phyloP scores from a whole-genome alignment of 371 early-diverging fungal species.

The Mucor plumbeus region DNA sequence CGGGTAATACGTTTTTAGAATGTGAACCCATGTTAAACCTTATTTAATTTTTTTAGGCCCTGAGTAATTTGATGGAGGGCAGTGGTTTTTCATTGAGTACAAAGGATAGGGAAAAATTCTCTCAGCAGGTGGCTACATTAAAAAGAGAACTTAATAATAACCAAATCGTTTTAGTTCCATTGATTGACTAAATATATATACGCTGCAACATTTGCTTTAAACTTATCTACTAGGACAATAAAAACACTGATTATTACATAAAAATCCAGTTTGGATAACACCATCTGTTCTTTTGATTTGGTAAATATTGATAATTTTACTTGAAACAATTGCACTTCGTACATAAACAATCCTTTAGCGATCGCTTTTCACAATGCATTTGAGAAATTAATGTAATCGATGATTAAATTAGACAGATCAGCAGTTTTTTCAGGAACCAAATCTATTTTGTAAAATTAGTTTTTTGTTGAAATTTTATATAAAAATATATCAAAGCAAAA shows the following conservation, averaged over 20 bases:
- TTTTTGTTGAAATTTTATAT: no score
- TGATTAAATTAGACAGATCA: no score
- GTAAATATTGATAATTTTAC: not conserved
- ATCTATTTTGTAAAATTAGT: no score
- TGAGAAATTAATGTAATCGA: no score
- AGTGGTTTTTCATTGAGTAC: constrained; percentile 64
- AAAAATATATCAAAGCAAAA: no score
- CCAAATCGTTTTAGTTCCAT: constrained; percentile 52
- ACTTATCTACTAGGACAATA: not conserved
- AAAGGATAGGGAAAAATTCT: constrained; percentile 77
- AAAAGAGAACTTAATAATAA: constrained; percentile 59
- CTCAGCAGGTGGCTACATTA: constrained; percentile 72
- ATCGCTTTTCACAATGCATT: no score
- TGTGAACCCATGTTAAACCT: constrained; percentile 8
- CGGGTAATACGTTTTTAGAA: constrained; percentile 8
- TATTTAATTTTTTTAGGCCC: constrained; percentile 38
- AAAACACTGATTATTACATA: not conserved
- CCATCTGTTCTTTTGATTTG: not conserved
- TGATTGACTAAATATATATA: constrained; percentile 5
- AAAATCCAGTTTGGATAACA: not conserved
- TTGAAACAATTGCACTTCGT: no score
- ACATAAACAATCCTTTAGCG: no score
- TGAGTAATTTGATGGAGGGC: constrained; percentile 67
- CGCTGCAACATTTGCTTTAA: not conserved
- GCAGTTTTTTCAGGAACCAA: no score